Evolutionary conservation across 1,284 basidiomycete genomes (phyloP), one percentile per base, ranked within the genome.

Genomic region (Coniophora puteana): DNA sequence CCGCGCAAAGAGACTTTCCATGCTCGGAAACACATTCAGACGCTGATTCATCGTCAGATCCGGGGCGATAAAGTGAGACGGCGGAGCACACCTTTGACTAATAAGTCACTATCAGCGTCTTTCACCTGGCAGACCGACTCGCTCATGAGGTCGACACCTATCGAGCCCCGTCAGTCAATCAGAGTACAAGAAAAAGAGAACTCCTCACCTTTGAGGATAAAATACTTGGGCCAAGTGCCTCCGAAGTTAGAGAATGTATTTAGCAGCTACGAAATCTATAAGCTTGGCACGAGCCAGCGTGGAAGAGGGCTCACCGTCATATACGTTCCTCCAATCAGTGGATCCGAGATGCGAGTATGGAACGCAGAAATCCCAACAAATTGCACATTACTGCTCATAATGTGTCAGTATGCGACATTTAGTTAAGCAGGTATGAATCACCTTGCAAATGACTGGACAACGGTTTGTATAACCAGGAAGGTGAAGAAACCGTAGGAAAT

Each of bases 331-430:
- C 96, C 96, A 47, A 99, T 98, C 12, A 97, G 59, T 1, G 96
- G 96, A 60, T 99, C 96, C 0, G 96, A 93, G 38, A 99, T 88
- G 46, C 91, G 84, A 2, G 94, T 98, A 59, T 99, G 95, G 76
- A 98, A 99, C 4, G 96, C 95, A 8, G 93, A 92, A 51, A 99
- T 94, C 13, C 95, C 94, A 16, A 98, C 95, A 57, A 99, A 99
- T 64, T 99, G 95, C 8, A 99, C 87, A 6, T 96, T 99, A 40
- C 92, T 94, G 45, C 33, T 28, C 34, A 26, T 33, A 28, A 27
- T 27, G 11, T 27, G 40, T 46, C 21, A 44, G 30, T 22, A 33
- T 43, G n/a, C 21, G 29, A 18, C 21, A 18, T 13, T 14, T 5
- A 18, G 23, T 21, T 27, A n/a, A 24, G 12, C 8, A 36, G 14